Conservation (phyloP, 2,329 filamentous ascomycete species). For the Diaporthe helianthi region DNA sequence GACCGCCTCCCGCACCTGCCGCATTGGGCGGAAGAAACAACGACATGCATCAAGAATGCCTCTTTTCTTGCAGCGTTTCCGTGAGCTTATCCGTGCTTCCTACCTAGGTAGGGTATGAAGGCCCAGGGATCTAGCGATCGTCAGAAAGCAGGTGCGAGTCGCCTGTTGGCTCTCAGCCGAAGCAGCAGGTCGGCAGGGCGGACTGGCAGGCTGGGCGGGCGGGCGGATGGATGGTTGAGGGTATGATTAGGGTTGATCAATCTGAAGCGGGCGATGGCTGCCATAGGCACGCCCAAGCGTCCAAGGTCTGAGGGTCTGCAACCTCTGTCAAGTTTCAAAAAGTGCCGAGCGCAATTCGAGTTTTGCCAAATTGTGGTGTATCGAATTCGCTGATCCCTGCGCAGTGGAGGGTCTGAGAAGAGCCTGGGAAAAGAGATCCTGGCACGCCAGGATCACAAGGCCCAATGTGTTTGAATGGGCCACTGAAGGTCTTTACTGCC, state of each 20-base stretch:
- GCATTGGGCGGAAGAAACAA: slow-evolving; percentile 8
- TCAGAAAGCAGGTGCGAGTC: slow-evolving; percentile 28
- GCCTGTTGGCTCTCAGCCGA: slow-evolving; percentile 4
- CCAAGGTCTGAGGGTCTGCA: neutral
- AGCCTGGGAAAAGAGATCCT: slow-evolving; percentile 13
- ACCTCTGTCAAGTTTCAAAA: slow-evolving; percentile 19
- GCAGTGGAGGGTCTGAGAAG: slow-evolving; percentile 16
- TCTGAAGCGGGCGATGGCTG: slow-evolving; percentile 6
- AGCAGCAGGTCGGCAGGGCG: slow-evolving; percentile 18
- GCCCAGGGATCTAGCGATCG: slow-evolving; percentile 31
- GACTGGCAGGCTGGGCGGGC: neutral
- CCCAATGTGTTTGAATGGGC: slow-evolving; percentile 12
- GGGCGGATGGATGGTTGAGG: neutral
- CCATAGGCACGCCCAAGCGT: neutral
- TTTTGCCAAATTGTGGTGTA: slow-evolving; percentile 27
- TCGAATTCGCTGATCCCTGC: slow-evolving; percentile 27
- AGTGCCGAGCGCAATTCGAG: slow-evolving; percentile 13
- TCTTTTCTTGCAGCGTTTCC: slow-evolving; percentile 1
- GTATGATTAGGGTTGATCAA: slow-evolving; percentile 17
- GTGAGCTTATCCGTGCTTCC: slow-evolving; percentile 12
- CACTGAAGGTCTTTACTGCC: neutral
- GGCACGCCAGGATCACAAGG: neutral
- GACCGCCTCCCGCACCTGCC: neutral
- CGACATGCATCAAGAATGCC: slow-evolving; percentile 6
- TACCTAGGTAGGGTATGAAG: no score